These are phyloP conservation scores for Scytalidium sp. DNA, from an alignment of 2,329 filamentous ascomycete species.

Conservation along the genomic window DNA sequence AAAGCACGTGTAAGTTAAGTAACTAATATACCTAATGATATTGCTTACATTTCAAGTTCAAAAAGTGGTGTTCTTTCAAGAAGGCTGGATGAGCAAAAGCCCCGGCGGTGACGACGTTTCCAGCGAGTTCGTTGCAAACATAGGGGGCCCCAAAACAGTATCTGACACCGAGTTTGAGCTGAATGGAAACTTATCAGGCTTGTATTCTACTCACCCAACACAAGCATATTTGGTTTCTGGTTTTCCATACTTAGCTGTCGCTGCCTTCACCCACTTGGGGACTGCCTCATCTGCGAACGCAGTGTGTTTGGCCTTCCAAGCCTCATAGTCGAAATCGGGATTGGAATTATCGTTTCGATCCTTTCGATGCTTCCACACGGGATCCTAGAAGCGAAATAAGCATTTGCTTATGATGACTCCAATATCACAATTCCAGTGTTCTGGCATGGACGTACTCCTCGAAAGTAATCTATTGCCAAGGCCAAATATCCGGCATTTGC, in stretches of 20 bases:
- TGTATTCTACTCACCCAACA: constrained; percentile 28
- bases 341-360: constrained; percentile 26
- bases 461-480: constrained; percentile 43
- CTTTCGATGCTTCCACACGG: constrained; percentile 38
- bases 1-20: background rate
- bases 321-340: constrained; percentile 42
- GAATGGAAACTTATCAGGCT: background rate
- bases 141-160: constrained; percentile 36
- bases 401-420: background rate
- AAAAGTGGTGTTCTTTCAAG: constrained; percentile 44
- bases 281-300: constrained; percentile 39
- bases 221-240: constrained; percentile 35
- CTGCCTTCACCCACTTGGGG: constrained; percentile 40
- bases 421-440: no score
- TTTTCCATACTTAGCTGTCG: constrained; percentile 32
- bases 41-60: constrained; percentile 31
- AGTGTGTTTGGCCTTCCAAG: constrained; percentile 44
- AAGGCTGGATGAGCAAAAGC: constrained; percentile 50
- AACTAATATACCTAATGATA: background rate
- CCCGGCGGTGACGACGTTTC: constrained; percentile 35
- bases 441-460: constrained; percentile 37
- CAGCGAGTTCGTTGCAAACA: constrained; percentile 38
- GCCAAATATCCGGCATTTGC: constrained; percentile 40
- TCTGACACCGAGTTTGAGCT: no score
- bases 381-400: no score